phyloP scores from a whole-genome alignment of 2,329 filamentous ascomycete genomes.

The Aspergillus pseudoterreus region DNA sequence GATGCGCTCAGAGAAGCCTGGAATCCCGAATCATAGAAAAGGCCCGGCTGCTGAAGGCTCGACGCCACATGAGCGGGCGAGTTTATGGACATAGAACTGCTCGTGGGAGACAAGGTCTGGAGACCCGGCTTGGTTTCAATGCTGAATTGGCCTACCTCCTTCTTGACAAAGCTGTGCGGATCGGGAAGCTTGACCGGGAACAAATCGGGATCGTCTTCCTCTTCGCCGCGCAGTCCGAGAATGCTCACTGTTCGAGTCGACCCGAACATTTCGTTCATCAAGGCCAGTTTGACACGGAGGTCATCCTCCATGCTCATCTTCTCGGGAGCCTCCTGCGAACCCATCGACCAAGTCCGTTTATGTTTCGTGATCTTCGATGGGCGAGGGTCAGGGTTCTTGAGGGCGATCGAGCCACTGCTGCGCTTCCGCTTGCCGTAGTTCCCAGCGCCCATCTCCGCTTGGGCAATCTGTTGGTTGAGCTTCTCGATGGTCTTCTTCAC shows the following conservation, averaged over 20 bases:
- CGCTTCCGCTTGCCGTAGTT: slow-evolving; percentile 61
- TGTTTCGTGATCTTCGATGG: slow-evolving; percentile 85
- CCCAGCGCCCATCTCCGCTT: slow-evolving; percentile 61
- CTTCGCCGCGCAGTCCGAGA: slow-evolving; percentile 41
- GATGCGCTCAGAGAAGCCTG: slow-evolving; percentile 20
- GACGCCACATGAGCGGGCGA: slow-evolving; percentile 27
- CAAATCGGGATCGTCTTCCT: slow-evolving; percentile 44
- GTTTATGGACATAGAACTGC: slow-evolving; percentile 37
- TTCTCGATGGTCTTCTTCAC: slow-evolving; percentile 97
- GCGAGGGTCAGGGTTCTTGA: slow-evolving; percentile 49
- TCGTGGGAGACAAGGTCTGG: slow-evolving; percentile 38
- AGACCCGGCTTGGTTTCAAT: slow-evolving; percentile 28
- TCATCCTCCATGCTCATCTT: slow-evolving; percentile 42
- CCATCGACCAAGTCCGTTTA: slow-evolving; percentile 93
- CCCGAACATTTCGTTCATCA: slow-evolving; percentile 46
- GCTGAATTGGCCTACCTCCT: slow-evolving; percentile 33
- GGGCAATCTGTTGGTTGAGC: slow-evolving; percentile 85
- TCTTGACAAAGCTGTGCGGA: slow-evolving; percentile 24
- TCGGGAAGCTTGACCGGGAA: slow-evolving; percentile 40
- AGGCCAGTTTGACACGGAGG: slow-evolving; percentile 40
- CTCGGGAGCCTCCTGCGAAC: slow-evolving; percentile 56
- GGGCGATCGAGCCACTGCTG: slow-evolving; percentile 49
- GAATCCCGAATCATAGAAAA: slow-evolving; percentile 19
- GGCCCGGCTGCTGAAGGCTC: slow-evolving; percentile 12
- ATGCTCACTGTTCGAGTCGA: slow-evolving; percentile 42